These are phyloP conservation scores for Parathielavia appendiculata DNA, from an alignment of 495 filamentous ascomycete species.

Conservation along the genomic window DNA sequence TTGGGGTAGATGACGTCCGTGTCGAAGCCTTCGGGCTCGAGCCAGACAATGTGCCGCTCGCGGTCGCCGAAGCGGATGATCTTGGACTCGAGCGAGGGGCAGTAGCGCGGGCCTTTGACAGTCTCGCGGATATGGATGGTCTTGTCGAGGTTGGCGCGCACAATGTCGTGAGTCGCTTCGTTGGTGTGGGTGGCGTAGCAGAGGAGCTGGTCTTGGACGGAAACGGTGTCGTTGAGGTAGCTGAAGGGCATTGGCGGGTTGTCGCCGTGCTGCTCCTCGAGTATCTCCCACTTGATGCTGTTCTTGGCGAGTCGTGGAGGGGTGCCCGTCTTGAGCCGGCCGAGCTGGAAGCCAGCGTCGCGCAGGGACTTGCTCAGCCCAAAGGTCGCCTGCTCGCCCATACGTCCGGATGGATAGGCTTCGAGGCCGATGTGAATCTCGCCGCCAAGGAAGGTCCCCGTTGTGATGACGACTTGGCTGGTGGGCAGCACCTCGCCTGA, in stretches of 20 bases:
- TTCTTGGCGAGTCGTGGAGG: conserved; percentile 79
- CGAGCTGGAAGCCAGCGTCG: conserved; percentile 86
- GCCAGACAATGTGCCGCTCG: conserved; percentile 82
- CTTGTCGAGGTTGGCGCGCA: conserved; percentile 81
- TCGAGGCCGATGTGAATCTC: conserved; percentile 95
- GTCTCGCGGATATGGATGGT: conserved; percentile 95
- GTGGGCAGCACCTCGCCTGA: conserved; percentile 81
- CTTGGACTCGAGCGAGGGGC: conserved; percentile 92
- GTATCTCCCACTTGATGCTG: conserved; percentile 70
- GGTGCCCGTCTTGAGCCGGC: conserved; percentile 91
- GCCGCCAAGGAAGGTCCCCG: conserved; percentile 90
- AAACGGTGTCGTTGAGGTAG: conserved; percentile 72
- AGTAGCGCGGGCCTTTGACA: conserved; percentile 90
- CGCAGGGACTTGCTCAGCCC: conserved; percentile 87
- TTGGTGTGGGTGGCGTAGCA: conserved; percentile 87
- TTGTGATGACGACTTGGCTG: conserved; percentile 84
- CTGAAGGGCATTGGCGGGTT: conserved; percentile 86
- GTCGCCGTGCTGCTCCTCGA: conserved; percentile 75
- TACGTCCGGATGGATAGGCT: conserved; percentile 76
- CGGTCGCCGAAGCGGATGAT: conserved; percentile 80
- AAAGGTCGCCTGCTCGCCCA: conserved; percentile 91
- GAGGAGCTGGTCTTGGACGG: conserved; percentile 72
- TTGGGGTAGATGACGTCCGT: conserved; percentile 93
- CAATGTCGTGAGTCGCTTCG: conserved; percentile 71
- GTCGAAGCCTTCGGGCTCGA: conserved; percentile 93